Evolutionary conservation across 352 stramenopile species (phyloP), one percentile per base, ranked within the genome.

Genomic region (Pythium dissimile): DNA sequence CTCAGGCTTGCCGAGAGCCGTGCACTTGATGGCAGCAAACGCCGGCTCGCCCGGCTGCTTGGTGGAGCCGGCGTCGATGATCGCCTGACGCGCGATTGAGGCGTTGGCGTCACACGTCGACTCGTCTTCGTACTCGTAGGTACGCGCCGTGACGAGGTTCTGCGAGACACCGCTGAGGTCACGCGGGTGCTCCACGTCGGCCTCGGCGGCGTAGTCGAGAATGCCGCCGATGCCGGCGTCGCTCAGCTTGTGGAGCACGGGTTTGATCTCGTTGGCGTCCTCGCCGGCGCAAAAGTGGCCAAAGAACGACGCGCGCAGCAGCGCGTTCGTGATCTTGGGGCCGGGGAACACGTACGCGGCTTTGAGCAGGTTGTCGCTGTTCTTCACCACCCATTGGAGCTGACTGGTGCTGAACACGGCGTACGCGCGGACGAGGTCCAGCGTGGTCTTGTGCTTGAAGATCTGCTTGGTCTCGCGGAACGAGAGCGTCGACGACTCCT

Each of bases 1-100:
- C 54, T 97, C 79, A 0, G 97, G 97, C 75, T 99, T 97, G 30
- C 94, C 94, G 12, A 99, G 72, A 18, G 96, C 96, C 38, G 97
- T 99, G 50, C 98, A 91, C 75, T 99, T 99, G 62, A 99, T 92
- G 28, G 96, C 96, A 15, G 96, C 92, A 76, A 98, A 99, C 24
- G 94, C 94, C 0, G 80, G 75, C 61, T 89, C 79, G 16, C 73
- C 76, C 0, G 50, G 34, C 3, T 62, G 52, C 32, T 71, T 73
- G 18, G 63, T 77, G 20, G 57, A 46, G 16, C 79, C 83, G 0
- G 86, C 80, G 27, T 92, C 81, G 18, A 89, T 76, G 61, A 95
- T 92, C 12, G 86, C 81, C 57, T 92, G 77, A 27, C 83, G 80
- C 15, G 82, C 85, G 55, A 94, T 94, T 39, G 92, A 74, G 1